These are phyloP conservation scores for Myriosclerotinia duriaeana DNA, from an alignment of 2,329 filamentous ascomycete species.

Conservation along the genomic window DNA sequence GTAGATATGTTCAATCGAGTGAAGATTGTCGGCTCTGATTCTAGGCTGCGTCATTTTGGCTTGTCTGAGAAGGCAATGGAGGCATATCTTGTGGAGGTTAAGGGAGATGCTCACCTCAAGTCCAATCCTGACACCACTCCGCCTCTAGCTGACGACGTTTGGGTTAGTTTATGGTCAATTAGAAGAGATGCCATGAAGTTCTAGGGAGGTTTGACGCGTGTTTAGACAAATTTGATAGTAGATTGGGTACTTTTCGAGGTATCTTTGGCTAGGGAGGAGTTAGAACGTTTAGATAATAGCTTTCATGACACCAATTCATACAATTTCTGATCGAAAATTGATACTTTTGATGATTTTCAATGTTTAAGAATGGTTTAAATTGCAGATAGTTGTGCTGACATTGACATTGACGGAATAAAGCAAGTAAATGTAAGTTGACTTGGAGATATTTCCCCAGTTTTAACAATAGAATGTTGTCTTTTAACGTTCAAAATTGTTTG, in stretches of 20 bases:
- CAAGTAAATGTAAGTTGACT: fast-evolving
- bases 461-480: no score
- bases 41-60: background rate
- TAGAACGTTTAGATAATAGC: background rate
- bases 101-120: background rate
- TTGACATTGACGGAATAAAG: background rate
- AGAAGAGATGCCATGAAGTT: background rate
- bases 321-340: fast-evolving
- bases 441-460: no score
- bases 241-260: background rate
- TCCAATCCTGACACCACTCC: background rate
- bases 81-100: background rate
- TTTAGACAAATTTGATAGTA: background rate
- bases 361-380: background rate
- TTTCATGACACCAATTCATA: background rate
- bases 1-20: background rate
- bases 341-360: background rate
- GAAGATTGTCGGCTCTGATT: background rate
- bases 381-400: background rate
- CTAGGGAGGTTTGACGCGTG: background rate
- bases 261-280: background rate
- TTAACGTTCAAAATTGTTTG: background rate
- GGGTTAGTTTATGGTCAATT: background rate
- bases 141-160: background rate
- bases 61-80: conserved; percentile 10